Conservation (phyloP, 2,329 filamentous ascomycete species). For the Seiridium cupressi region DNA sequence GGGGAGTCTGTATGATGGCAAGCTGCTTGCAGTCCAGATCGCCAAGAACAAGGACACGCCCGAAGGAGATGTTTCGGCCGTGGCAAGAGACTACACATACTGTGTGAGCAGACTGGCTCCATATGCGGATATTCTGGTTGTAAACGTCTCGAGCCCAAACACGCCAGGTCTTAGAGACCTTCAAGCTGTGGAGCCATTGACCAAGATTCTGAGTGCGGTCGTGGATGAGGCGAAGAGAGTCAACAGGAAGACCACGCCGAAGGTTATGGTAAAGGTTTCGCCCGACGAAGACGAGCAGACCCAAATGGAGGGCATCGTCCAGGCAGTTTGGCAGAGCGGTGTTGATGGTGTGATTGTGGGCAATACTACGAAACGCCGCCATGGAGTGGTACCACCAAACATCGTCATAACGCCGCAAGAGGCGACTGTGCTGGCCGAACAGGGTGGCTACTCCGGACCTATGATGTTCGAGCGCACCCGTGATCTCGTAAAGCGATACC, state of each 20-base stretch:
- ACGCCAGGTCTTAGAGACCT: constrained; percentile 87
- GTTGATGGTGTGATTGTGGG: constrained; percentile 96
- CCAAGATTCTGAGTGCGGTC: constrained; percentile 75
- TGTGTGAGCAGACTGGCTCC: constrained; percentile 79
- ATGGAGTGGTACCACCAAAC: constrained; percentile 66
- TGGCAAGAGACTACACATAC: constrained; percentile 80
- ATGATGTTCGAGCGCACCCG: constrained; percentile 82
- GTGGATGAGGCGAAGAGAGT: constrained; percentile 72
- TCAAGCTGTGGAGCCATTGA: constrained; percentile 81
- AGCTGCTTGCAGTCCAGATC: constrained; percentile 84
- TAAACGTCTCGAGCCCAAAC: constrained; percentile 97
- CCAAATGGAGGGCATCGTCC: constrained; percentile 84
- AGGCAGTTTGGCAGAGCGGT: constrained; percentile 78
- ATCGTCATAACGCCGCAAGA: constrained; percentile 66
- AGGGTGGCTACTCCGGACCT: constrained; percentile 88
- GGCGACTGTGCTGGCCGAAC: constrained; percentile 66
- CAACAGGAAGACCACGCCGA: constrained; percentile 69
- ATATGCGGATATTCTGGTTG: constrained; percentile 94
- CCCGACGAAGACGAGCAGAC: constrained; percentile 87
- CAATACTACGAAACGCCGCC: constrained; percentile 88
- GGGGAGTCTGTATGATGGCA: constrained; percentile 74
- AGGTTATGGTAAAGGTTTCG: constrained; percentile 97
- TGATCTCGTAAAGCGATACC: constrained; percentile 76
- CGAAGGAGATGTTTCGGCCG: constrained; percentile 78
- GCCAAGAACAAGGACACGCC: constrained; percentile 96